These are phyloP conservation scores for Penicillium desertorum DNA, from an alignment of 495 filamentous ascomycete genomes.

Conservation along the genomic window DNA sequence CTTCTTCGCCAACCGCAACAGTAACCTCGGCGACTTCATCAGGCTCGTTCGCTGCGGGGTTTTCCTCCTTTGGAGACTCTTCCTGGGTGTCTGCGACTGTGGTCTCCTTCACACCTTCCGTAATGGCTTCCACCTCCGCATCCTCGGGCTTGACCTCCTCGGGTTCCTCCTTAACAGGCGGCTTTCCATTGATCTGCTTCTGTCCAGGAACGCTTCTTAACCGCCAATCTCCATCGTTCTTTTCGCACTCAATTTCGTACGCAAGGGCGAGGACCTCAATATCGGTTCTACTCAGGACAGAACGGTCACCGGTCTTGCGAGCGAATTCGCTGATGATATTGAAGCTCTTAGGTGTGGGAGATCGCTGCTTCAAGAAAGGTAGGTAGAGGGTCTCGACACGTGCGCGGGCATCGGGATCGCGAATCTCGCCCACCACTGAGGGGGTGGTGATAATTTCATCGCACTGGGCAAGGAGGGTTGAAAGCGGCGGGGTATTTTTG, in stretches of 20 bases:
- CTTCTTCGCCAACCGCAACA: conserved; percentile 17
- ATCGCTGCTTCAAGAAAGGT: conserved; percentile 78
- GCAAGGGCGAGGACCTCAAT: conserved; percentile 83
- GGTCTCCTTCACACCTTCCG: conserved; percentile 31
- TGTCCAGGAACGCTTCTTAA: conserved; percentile 75
- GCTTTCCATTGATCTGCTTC: conserved; percentile 69
- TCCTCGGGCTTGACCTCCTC: conserved; percentile 29
- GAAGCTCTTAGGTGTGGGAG: conserved; percentile 70
- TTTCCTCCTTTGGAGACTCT: conserved; percentile 17
- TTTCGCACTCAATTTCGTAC: conserved; percentile 86
- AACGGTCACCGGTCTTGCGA: conserved; percentile 82
- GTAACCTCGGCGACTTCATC: conserved; percentile 7
- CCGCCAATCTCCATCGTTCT: conserved; percentile 80
- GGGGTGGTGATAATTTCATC: conserved; percentile 82
- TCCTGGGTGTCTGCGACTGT: conserved; percentile 23
- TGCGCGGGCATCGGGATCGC: conserved; percentile 75
- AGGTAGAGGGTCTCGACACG: conserved; percentile 78
- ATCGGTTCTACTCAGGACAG: conserved; percentile 84
- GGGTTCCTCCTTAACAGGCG: conserved; percentile 48
- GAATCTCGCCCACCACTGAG: conserved; percentile 83
- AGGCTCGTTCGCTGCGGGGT: conserved; percentile 14
- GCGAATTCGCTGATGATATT: conserved; percentile 82
- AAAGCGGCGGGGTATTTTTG: conserved; percentile 79
- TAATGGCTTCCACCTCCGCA: conserved; percentile 33
- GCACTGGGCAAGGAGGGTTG: conserved; percentile 70